Base-by-base conservation (phyloP, 2,329 filamentous ascomycete species). In the Paracamarosporium sp. region DNA sequence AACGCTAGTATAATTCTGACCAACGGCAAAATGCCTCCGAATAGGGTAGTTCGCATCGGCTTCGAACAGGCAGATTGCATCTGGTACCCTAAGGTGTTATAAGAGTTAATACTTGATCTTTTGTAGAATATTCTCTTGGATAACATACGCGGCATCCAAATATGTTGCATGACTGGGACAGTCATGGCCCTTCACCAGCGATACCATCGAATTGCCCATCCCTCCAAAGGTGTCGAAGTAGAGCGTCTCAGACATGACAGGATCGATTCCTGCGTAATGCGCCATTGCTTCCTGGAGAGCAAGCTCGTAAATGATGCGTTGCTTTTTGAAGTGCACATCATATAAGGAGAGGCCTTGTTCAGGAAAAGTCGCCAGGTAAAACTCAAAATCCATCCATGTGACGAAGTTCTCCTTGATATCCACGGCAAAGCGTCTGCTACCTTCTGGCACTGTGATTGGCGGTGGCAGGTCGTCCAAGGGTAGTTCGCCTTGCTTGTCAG, bases 251-350 rank as follows among this genome's bases (percentile, higher is more conserved):
- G 79, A 79, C 62, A 80, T 78, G 1, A 79, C 67, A 0, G 82
- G 83, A 47, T 85, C 81, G 40, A 76, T 78, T 5, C 81, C 78
- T 1, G 82, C 80, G 53, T 85, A 85, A 52, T 84, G 81, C 1
- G 83, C 80, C 7, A 85, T 69, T 0, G 84, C 83, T 68, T 87
- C 84, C 65, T 86, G 82, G 0, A 87, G 71, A 2, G 80, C 61
- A 1, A 87, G 74, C 59, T 87, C 84, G 55, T 86, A 87, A 11
- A 87, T 72, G 6, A 87, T 69, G 6, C 83, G 75, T 57, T 85
- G 77, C n/a, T 82, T 83, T 63, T 85, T 83, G 75, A 81, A 85
- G 17, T 76, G 72, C 43, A 87, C 80, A 57, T 87, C 79, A 63
- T 81, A 81, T 0, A 87, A 71, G 0, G 77, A 64, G 35, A 86